These are phyloP conservation scores for Primulina eburnea DNA, from an alignment of 257 asterid genomes.

Conservation along the genomic window DNA sequence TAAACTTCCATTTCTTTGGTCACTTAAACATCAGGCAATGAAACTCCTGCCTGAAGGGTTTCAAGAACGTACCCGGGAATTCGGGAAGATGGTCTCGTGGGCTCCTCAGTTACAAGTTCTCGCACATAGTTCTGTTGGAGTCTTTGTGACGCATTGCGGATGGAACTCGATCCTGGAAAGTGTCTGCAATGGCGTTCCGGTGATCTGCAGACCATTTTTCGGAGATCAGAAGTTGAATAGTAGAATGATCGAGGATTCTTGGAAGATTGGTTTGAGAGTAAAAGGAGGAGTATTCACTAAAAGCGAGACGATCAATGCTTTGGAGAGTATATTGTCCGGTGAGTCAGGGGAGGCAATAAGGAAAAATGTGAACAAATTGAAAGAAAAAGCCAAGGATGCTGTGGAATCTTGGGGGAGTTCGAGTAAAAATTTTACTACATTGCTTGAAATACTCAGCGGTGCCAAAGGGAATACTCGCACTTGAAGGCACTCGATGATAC, in stretches of 20 bases:
- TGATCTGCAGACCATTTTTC: conserved; percentile 70
- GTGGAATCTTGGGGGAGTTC: conserved; percentile 47
- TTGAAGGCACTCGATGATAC: too few relatives aligned
- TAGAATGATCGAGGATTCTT: conserved; percentile 50
- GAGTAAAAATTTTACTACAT: conserved; percentile 31
- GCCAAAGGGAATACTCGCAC: background rate
- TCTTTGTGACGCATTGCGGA: conserved; percentile 67
- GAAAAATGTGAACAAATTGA: conserved; percentile 35
- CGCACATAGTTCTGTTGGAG: conserved; percentile 41
- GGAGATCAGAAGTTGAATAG: conserved; percentile 63
- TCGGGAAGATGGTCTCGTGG: conserved; percentile 58
- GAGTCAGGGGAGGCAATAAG: conserved; percentile 32
- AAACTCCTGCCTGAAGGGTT: conserved; percentile 52
- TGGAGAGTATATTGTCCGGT: conserved; percentile 23
- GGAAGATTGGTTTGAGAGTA: conserved; percentile 45
- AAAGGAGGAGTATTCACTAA: conserved; percentile 40
- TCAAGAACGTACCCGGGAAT: conserved; percentile 33
- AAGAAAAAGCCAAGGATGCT: conserved; percentile 34
- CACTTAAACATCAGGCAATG: conserved; percentile 32
- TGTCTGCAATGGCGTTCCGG: conserved; percentile 47
- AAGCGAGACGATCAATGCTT: conserved; percentile 30
- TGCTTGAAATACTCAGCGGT: conserved; percentile 37
- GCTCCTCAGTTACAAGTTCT: conserved; percentile 61
- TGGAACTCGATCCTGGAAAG: conserved; percentile 75
- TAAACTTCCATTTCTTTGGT: conserved; percentile 60